Conservation (phyloP, 495 filamentous ascomycete species). For the Haplographium delicatum region DNA sequence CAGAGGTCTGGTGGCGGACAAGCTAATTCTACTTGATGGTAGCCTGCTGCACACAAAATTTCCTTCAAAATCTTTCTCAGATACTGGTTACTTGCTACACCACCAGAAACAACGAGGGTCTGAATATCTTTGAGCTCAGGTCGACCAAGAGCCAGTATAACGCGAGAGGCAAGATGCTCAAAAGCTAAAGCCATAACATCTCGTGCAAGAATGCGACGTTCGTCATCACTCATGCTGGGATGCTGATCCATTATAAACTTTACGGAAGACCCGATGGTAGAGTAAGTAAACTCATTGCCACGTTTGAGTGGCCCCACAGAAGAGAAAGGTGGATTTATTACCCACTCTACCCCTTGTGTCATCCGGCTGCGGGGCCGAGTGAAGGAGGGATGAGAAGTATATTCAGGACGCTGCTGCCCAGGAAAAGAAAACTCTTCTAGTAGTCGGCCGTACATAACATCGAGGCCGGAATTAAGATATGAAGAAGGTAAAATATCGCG, state of each 20-base stretch:
- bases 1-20: conserved; percentile 73
- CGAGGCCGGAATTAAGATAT: conserved; percentile 25
- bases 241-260: conserved; percentile 35
- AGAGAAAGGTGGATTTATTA: conserved; percentile 43
- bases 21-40: conserved; percentile 53
- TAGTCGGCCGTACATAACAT: conserved; percentile 69
- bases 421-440: conserved; percentile 79
- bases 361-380: conserved; percentile 24
- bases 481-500: conserved; percentile 55
- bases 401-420: conserved; percentile 41
- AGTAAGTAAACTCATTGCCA: conserved; percentile 57
- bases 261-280: conserved; percentile 53
- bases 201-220: conserved; percentile 60
- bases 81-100: conserved; percentile 80
- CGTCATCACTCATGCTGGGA: conserved; percentile 34
- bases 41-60: conserved; percentile 60
- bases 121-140: conserved; percentile 31
- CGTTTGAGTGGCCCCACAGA: conserved; percentile 37
- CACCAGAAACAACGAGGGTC: conserved; percentile 78
- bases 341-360: conserved; percentile 48
- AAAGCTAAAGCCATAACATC: conserved; percentile 76
- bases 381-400: conserved; percentile 40
- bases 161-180: conserved; percentile 74
- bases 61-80: conserved; percentile 60
- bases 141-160: conserved; percentile 56